Conservation (phyloP, 768 basidiomycete species). For the Phylloporus sp. region DNA sequence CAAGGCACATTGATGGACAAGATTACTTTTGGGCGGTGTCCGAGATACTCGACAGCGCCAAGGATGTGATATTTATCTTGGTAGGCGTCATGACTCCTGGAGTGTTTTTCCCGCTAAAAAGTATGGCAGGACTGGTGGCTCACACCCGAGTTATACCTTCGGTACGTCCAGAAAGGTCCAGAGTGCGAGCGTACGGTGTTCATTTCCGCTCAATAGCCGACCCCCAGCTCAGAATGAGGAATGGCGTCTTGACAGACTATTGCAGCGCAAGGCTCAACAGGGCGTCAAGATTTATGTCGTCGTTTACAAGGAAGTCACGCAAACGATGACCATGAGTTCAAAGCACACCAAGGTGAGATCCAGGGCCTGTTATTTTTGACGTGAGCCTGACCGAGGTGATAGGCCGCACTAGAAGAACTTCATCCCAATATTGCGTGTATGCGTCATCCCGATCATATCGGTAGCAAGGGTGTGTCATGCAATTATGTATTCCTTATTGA, state of each 20-base stretch:
- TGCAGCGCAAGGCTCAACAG: constrained; percentile 84
- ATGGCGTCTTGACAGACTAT: constrained; percentile 83
- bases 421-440: constrained; percentile 87
- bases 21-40: constrained; percentile 97
- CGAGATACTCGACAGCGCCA: constrained; percentile 79
- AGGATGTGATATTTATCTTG: constrained; percentile 83
- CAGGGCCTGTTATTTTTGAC: background rate
- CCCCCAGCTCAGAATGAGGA: constrained; percentile 83
- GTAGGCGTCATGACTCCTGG: constrained; percentile 35
- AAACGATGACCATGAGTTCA: constrained; percentile 88
- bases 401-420: constrained; percentile 75
- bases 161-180: constrained; percentile 30
- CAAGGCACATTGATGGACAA: constrained; percentile 87
- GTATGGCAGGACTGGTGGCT: constrained; percentile 81
- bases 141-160: constrained; percentile 90
- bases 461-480: constrained; percentile 55
- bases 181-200: constrained; percentile 4
- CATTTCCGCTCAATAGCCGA: constrained; percentile 37
- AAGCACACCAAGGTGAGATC: constrained; percentile 74
- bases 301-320: constrained; percentile 94
- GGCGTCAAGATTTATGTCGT: constrained; percentile 91
- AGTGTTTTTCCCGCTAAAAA: constrained; percentile 2
- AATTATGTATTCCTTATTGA: background rate
- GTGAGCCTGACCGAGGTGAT: constrained; percentile 1
- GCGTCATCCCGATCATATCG: constrained; percentile 89